Percentiles rank a stretch among this genome's conserved stretches.
Evolutionary conservation across 1,284 basidiomycete species (phyloP).

Genomic region (Ceratobasidium sp.): DNA sequence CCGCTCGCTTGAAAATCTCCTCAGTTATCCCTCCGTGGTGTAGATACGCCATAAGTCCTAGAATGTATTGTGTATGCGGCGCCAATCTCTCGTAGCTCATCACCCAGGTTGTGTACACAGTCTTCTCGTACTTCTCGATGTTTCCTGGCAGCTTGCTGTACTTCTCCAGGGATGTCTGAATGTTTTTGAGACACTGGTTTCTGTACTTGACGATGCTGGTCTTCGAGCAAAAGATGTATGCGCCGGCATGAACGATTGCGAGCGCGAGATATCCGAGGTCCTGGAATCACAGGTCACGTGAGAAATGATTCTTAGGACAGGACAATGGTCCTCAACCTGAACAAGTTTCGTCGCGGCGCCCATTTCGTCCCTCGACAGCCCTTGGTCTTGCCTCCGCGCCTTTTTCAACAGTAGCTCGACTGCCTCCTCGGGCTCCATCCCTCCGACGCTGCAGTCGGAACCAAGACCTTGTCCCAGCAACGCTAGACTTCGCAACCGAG

Average conservation of each 20-base stretch:
- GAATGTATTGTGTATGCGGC: background rate
- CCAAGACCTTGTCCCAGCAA: background rate
- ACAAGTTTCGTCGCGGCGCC: background rate
- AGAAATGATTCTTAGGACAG: background rate
- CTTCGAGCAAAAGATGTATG: background rate
- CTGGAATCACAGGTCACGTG: background rate
- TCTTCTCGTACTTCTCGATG: background rate
- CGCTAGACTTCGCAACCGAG: background rate
- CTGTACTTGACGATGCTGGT: background rate
- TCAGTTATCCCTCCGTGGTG: background rate
- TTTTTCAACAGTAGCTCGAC: slow-evolving; percentile 4
- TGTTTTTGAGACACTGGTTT: background rate
- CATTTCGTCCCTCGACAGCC: background rate
- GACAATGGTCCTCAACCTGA: background rate
- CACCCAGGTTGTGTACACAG: slow-evolving; percentile 14
- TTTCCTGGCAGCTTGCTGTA: background rate
- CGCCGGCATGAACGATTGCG: slow-evolving; percentile 15
- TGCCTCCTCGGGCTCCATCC: slow-evolving; percentile 32
- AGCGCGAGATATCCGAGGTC: slow-evolving; percentile 14
- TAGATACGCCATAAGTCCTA: slow-evolving; percentile 16
- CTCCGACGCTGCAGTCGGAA: background rate
- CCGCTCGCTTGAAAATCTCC: slow-evolving; percentile 26
- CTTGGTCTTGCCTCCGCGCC: background rate
- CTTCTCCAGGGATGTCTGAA: background rate
- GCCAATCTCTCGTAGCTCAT: background rate